Evolutionary conservation across 2,329 filamentous ascomycete genomes (phyloP).

Genomic region (Cercospora zeina): DNA sequence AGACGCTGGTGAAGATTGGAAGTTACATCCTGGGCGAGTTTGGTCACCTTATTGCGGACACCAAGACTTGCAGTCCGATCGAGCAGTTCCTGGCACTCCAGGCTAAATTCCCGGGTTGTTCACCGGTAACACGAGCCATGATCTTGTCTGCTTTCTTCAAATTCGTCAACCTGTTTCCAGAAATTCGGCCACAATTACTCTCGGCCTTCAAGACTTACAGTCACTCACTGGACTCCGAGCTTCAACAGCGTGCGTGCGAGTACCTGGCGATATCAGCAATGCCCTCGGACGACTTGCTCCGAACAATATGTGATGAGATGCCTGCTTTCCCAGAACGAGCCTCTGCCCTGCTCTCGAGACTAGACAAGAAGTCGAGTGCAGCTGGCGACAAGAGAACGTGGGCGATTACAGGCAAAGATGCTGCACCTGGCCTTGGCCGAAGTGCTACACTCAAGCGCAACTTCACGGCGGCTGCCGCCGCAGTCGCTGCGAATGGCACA

Average conservation of each 20-base stretch:
- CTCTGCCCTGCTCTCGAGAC: slow-evolving; percentile 83
- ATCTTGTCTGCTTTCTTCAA: slow-evolving; percentile 95
- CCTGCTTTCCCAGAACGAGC: slow-evolving; percentile 94
- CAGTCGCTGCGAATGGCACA: slow-evolving; percentile 44
- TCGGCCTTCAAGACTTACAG: slow-evolving; percentile 90
- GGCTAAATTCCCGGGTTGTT: slow-evolving; percentile 83
- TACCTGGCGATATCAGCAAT: slow-evolving; percentile 83
- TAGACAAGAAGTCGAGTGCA: slow-evolving; percentile 85
- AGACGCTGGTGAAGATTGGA: slow-evolving; percentile 96
- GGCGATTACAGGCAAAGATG: slow-evolving; percentile 96
- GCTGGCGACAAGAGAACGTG: slow-evolving; percentile 95
- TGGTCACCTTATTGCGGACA: slow-evolving; percentile 92
- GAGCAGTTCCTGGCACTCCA: slow-evolving; percentile 95
- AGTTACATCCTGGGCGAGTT: slow-evolving; percentile 96
- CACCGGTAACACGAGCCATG: slow-evolving; percentile 86
- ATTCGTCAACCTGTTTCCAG: slow-evolving; percentile 96
- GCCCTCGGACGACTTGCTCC: slow-evolving; percentile 84
- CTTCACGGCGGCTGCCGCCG: slow-evolving; percentile 55
- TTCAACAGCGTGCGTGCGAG: slow-evolving; percentile 95
- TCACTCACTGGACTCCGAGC: slow-evolving; percentile 88
- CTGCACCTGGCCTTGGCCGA: slow-evolving; percentile 62
- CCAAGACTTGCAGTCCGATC: slow-evolving; percentile 87
- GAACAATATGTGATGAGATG: slow-evolving; percentile 98
- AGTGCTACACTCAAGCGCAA: slow-evolving; percentile 80
- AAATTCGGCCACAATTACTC: slow-evolving; percentile 93